Percentiles rank a stretch among this genome's conserved stretches.
Evolutionary conservation across 495 filamentous ascomycete species (phyloP).

Genomic region (Clohesyomyces aquaticus): DNA sequence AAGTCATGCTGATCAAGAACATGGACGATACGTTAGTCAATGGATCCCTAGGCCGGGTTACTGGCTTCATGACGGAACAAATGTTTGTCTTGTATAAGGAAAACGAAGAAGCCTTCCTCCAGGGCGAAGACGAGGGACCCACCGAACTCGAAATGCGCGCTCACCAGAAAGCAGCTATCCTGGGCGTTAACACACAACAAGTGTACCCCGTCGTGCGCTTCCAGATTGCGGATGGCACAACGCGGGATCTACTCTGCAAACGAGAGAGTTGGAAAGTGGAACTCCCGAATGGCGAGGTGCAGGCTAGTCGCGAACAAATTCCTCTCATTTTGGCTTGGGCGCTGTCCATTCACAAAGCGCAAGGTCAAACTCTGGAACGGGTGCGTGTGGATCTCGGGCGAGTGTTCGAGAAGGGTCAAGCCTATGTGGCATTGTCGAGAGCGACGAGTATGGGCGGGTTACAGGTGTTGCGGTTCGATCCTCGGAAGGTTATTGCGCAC

Average conservation of each 20-base stretch:
- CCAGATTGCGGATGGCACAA: conserved; percentile 72
- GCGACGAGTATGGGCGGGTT: conserved; percentile 86
- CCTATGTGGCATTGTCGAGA: conserved; percentile 80
- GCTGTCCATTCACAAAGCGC: conserved; percentile 95
- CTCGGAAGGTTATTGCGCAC: conserved; percentile 92
- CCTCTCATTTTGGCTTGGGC: conserved; percentile 96
- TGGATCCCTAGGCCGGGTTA: conserved; percentile 83
- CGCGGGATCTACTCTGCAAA: conserved; percentile 76
- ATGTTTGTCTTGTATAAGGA: conserved; percentile 68
- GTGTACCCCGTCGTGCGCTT: conserved; percentile 84
- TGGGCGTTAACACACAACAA: conserved; percentile 48
- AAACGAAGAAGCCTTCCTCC: conserved; percentile 56
- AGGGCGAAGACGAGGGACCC: conserved; percentile 50
- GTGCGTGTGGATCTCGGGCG: conserved; percentile 92
- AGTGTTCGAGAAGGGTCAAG: conserved; percentile 95
- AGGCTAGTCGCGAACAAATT: conserved; percentile 77
- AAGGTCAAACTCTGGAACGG: conserved; percentile 91
- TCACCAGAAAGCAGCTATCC: conserved; percentile 33
- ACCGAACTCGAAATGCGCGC: conserved; percentile 40
- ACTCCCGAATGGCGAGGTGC: conserved; percentile 90
- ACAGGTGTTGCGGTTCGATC: conserved; percentile 87
- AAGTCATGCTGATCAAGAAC: conserved; percentile 99
- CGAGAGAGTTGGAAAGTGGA: conserved; percentile 95
- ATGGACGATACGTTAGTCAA: conserved; percentile 94
- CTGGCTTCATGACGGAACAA: conserved; percentile 82